These are phyloP conservation scores for Apiospora hydei DNA, from an alignment of 2,329 filamentous ascomycete genomes.

Conservation along the genomic window DNA sequence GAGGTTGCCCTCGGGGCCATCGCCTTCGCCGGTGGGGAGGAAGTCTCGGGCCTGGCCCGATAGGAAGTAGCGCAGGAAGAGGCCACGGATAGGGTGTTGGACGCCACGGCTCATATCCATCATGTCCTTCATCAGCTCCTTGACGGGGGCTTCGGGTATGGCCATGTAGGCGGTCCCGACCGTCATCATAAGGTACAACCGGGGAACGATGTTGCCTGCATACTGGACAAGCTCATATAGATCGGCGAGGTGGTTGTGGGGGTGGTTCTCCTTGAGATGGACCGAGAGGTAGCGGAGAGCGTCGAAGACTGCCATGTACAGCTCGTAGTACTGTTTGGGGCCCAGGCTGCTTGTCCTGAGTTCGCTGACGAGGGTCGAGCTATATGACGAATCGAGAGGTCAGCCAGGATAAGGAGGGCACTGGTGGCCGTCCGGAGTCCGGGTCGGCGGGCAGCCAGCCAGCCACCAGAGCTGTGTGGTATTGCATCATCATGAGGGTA, in stretches of 20 bases:
- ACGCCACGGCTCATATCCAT: conserved; percentile 99
- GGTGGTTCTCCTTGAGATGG: conserved; percentile 96
- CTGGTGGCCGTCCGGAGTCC: not conserved
- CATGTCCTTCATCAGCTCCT: conserved; percentile 99
- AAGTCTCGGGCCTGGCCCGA: conserved; percentile 93
- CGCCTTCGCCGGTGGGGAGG: conserved; percentile 80
- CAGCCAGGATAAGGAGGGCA: conserved; percentile 27
- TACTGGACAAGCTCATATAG: conserved; percentile 98
- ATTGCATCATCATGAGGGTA: conserved; percentile 14
- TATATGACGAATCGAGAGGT: conserved; percentile 50
- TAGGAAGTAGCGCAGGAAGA: conserved; percentile 96
- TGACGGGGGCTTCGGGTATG: conserved; percentile 96
- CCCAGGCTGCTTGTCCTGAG: conserved; percentile 94
- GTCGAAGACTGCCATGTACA: conserved; percentile 99
- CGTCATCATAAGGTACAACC: conserved; percentile 98
- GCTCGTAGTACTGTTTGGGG: conserved; percentile 99
- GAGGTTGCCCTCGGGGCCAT: conserved; percentile 93
- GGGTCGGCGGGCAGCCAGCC: conserved; percentile 26
- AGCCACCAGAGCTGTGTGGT: conserved; percentile 24
- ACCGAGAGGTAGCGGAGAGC: conserved; percentile 94
- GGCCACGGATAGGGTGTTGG: conserved; percentile 92
- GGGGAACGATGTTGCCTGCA: conserved; percentile 95
- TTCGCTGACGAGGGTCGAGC: conserved; percentile 98
- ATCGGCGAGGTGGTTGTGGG: conserved; percentile 96
- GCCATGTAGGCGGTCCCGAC: conserved; percentile 99